Conservation (phyloP, 2,329 filamentous ascomycete species). For the Drechslerella stenobrocha region DNA sequence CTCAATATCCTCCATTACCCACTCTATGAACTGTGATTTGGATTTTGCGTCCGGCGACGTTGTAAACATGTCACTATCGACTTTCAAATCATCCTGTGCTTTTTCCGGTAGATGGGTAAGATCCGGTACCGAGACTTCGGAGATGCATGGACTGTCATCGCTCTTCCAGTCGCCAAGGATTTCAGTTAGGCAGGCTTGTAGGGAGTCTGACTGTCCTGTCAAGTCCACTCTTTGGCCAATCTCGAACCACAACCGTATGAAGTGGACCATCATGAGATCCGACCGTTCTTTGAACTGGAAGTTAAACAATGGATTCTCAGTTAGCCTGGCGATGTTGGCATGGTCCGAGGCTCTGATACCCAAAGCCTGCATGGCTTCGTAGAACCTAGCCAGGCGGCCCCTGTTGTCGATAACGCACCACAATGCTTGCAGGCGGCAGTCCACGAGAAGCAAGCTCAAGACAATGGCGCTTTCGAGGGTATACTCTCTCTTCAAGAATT, state of each 20-base stretch:
- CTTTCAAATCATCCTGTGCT: neutral
- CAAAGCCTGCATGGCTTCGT: neutral
- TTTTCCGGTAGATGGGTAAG: neutral
- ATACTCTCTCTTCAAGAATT: neutral
- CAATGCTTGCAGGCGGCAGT: constrained; percentile 8
- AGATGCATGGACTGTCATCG: neutral
- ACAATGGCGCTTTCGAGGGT: constrained; percentile 7
- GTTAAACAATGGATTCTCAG: neutral
- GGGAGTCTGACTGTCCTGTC: neutral
- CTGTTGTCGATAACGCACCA: constrained; percentile 4
- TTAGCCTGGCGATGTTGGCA: neutral
- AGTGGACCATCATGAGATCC: neutral
- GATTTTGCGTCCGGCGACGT: neutral
- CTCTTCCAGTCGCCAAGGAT: neutral
- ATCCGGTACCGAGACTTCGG: neutral
- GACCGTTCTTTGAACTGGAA: neutral
- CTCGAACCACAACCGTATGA: neutral
- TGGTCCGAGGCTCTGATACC: neutral
- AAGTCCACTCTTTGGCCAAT: neutral
- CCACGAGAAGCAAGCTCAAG: constrained; percentile 3
- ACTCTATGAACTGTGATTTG: neutral
- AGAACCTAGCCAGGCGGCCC: neutral
- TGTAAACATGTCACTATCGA: neutral
- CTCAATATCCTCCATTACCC: neutral
- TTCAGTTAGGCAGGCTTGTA: neutral